Base-by-base conservation (phyloP, 2,329 filamentous ascomycete species). In the Beauveria sp. region DNA sequence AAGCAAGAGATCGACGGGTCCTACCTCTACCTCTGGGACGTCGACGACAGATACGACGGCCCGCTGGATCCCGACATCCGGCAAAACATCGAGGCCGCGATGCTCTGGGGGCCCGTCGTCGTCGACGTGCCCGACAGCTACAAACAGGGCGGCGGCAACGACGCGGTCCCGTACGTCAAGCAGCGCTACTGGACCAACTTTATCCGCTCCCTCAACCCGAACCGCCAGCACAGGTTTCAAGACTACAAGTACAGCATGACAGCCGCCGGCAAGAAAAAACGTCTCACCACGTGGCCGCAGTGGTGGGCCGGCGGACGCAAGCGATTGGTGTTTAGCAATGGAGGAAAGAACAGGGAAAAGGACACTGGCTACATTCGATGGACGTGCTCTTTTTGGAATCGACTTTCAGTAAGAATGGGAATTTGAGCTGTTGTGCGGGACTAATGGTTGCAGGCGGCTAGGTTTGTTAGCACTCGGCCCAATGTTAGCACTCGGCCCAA, bases 131-230 rank as follows among this genome's bases (percentile, higher is more conserved):
- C 87, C 0, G 67, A 68, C 2, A 86, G 82, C 52, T 91, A 90
- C 66, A 70, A 70, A 8, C 69, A 74, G 0, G 77, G 75, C 3
- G 76, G 75, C 16, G 71, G 73, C 16, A 91, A 91, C 64, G 79
- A 75, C 1, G 68, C 69, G 0, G 84, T 88, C 6, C 78, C 88
- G 1, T 77, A 82, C 0, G 73, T 88, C 0, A 80, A 89, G 30
- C 86, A 90, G 67, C 80, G 78, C 0, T 92, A 91, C 71, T 92
- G 88, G 87, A 83, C 85, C 1, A 89, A 85, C 64, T 92, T 92
- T 69, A 84, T 92, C 63, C 75, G 82, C 28, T 78, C 77, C 0
- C 79, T 84, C 43, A 77, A 92, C 70, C 89, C 89, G 0, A 92
- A 92, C 20, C n/a, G 14, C 28, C 14, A 28, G 9, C 8, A 5